Conservation (phyloP, 1,139 yeast species). For the Hemisphaericaspora xylanilytica region DNA sequence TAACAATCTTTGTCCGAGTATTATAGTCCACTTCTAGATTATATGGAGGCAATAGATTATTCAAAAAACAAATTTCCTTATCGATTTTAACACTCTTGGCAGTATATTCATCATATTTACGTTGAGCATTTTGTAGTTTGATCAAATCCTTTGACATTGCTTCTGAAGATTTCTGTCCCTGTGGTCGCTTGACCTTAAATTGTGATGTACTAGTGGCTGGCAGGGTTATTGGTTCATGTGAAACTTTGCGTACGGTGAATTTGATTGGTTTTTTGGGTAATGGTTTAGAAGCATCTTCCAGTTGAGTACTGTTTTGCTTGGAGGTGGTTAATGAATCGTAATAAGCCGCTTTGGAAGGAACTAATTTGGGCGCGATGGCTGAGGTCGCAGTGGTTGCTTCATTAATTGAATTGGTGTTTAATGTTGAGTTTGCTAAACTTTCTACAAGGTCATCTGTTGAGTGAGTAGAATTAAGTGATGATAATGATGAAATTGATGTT, state of each 20-base stretch:
- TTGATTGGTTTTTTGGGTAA: conserved; percentile 30
- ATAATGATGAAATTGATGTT: conserved; percentile 24
- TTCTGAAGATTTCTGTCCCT: background rate
- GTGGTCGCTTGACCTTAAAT: background rate
- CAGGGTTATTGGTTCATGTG: conserved; percentile 29
- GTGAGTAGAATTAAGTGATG: conserved; percentile 26
- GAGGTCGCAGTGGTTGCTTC: conserved; percentile 3
- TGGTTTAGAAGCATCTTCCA: conserved; percentile 7
- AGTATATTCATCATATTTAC: conserved; percentile 37
- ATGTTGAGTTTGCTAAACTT: conserved; percentile 23
- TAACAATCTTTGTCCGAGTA: conserved; percentile 40
- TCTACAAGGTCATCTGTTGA: conserved; percentile 34
- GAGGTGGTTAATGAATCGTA: conserved; percentile 10
- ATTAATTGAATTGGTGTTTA: conserved; percentile 4
- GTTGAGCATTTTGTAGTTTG: conserved; percentile 23
- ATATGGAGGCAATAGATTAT: conserved; percentile 44
- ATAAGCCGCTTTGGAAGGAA: conserved; percentile 13
- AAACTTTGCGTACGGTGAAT: conserved; percentile 44
- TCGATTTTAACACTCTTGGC: conserved; percentile 36
- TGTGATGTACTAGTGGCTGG: conserved; percentile 9
- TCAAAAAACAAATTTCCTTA: conserved; percentile 41
- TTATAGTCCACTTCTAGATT: conserved; percentile 46
- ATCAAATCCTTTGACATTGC: conserved; percentile 7
- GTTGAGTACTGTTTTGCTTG: conserved; percentile 5
- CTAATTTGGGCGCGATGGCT: conserved; percentile 11